Conservation (phyloP, 192 early-diverging fungal species). For the Coemansia nantahalensis region DNA sequence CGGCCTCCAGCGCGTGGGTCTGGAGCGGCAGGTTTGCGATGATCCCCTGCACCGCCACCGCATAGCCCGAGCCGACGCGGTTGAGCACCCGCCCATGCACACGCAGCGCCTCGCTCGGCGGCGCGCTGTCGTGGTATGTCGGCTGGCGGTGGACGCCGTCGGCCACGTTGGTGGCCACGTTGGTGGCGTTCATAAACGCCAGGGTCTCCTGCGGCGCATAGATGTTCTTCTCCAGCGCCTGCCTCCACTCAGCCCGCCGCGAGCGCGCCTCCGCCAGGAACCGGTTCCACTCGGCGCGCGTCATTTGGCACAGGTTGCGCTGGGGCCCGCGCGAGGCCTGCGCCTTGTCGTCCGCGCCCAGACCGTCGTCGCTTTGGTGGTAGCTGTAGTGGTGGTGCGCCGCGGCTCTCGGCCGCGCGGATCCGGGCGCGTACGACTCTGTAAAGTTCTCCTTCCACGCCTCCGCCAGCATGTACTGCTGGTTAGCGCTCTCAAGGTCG, state of each 20-base stretch:
- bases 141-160: slow-evolving; percentile 54
- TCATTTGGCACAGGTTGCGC: slow-evolving; percentile 60
- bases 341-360: not conserved
- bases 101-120: slow-evolving; percentile 31
- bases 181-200: slow-evolving; percentile 45
- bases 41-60: slow-evolving; percentile 67
- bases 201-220: slow-evolving; percentile 37
- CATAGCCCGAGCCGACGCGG: slow-evolving; percentile 34
- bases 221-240: slow-evolving; percentile 41
- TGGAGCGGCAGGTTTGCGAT: slow-evolving; percentile 52
- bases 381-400: too few species aligned
- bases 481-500: slow-evolving; percentile 61
- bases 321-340: slow-evolving; percentile 9
- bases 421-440: slow-evolving; percentile 53
- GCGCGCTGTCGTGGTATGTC: slow-evolving; percentile 55
- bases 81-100: slow-evolving; percentile 69
- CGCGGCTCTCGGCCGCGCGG: not conserved
- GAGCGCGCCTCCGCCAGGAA: slow-evolving; percentile 58
- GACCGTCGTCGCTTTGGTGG: too few species aligned
- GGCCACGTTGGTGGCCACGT: slow-evolving; percentile 12
- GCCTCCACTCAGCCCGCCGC: slow-evolving; percentile 55
- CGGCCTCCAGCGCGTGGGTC: slow-evolving; percentile 18
- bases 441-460: slow-evolving; percentile 77
- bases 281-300: slow-evolving; percentile 58
- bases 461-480: slow-evolving; percentile 56